phyloP scores from a whole-genome alignment of 768 basidiomycete genomes.

The Tylopilus sp. region DNA sequence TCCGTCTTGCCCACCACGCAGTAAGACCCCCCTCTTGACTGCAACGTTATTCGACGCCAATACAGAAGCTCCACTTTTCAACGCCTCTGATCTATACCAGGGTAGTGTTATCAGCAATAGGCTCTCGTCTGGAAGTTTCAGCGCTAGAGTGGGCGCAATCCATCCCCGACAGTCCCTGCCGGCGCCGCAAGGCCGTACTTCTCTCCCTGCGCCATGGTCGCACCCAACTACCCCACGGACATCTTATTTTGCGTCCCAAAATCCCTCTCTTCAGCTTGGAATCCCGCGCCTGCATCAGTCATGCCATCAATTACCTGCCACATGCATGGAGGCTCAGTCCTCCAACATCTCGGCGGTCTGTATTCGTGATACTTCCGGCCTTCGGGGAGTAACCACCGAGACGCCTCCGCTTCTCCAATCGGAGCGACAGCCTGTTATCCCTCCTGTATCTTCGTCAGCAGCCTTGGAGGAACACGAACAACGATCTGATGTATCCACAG shows the following conservation, averaged over 20 bases:
- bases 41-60: slow-evolving; percentile 1
- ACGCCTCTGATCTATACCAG: slow-evolving; percentile 18
- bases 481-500: neutral
- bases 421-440: neutral
- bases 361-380: neutral
- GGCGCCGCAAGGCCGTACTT: neutral
- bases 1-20: neutral
- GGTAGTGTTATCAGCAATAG: slow-evolving; percentile 5
- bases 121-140: slow-evolving; percentile 2
- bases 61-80: neutral
- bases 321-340: neutral
- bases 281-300: neutral
- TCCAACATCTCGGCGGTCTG: neutral
- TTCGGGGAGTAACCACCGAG: neutral
- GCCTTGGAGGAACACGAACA: slow-evolving; percentile 1
- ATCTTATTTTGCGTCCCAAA: neutral
- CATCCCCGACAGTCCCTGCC: slow-evolving; percentile 4
- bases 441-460: neutral
- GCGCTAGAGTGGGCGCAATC: neutral
- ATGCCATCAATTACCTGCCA: neutral
- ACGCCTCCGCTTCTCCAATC: neutral
- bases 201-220: neutral
- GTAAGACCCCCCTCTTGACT: slow-evolving; percentile 4
- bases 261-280: neutral
- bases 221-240: neutral